Percentiles rank a stretch among this genome's conserved stretches.
Evolutionary conservation across 306 rosid species (phyloP).

Genomic region (Bauhinia variegata): DNA sequence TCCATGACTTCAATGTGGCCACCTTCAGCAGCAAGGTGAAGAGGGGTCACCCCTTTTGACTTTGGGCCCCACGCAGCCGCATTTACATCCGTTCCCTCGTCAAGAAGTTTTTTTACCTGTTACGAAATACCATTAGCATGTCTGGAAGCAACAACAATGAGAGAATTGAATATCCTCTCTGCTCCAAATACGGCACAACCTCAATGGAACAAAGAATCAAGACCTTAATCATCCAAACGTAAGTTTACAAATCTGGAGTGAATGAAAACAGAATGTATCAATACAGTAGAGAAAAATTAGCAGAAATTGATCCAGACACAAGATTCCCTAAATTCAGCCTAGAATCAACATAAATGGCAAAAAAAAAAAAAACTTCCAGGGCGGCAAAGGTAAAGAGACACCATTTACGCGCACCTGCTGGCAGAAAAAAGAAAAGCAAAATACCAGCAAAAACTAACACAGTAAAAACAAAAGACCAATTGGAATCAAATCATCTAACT

Average conservation of each 20-base stretch:
- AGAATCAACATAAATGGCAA: neutral
- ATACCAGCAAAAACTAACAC: neutral
- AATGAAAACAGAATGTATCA: neutral
- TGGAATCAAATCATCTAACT: neutral
- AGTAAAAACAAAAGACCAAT: neutral
- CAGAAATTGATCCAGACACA: neutral
- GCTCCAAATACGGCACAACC: constrained; percentile 13
- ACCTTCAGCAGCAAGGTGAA: constrained; percentile 98
- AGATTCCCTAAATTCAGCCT: neutral
- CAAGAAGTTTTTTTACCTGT: constrained; percentile 85
- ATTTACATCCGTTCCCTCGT: constrained; percentile 89
- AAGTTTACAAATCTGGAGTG: constrained; percentile 4
- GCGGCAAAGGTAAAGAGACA: neutral
- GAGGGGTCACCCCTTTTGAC: constrained; percentile 89
- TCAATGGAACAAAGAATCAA: constrained; percentile 6
- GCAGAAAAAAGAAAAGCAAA: neutral
- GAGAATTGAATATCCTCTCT: constrained; percentile 12
- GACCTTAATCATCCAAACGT: neutral
- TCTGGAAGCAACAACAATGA: neutral
- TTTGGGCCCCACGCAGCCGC: constrained; percentile 87
- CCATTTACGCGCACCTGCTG: neutral
- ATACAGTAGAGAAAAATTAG: neutral
- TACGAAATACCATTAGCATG: constrained; percentile 27
- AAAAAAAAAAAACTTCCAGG: neutral
- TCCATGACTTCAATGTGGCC: constrained; percentile 93